Evolutionary conservation across 2,329 filamentous ascomycete genomes (phyloP).

Genomic region (Talaromyces sp.): DNA sequence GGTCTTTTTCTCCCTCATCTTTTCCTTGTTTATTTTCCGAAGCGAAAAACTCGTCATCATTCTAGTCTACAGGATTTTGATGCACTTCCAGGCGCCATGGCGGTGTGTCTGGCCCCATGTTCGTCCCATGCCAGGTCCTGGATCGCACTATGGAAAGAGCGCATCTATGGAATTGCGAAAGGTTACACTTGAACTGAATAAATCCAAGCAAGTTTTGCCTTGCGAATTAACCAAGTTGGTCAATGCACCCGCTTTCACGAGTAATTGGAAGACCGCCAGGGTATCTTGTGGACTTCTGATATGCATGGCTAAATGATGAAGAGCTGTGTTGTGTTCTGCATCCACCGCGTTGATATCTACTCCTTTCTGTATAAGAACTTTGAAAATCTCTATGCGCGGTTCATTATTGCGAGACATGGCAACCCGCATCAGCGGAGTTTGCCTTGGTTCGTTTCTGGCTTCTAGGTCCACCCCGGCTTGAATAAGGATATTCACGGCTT

Average conservation of each 20-base stretch:
- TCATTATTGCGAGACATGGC: background rate
- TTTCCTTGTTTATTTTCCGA: no score
- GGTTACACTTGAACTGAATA: background rate
- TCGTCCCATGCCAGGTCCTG: no score
- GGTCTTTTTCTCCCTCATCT: no score
- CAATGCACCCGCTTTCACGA: conserved; percentile 5
- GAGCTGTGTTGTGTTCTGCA: background rate
- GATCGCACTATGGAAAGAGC: no score
- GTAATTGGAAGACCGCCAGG: background rate
- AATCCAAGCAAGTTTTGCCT: conserved; percentile 2
- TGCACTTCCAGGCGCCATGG: no score
- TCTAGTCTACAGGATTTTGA: no score
- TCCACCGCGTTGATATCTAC: background rate
- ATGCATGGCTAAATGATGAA: conserved; percentile 4
- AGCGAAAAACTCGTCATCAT: no score
- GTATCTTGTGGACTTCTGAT: background rate
- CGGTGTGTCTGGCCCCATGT: no score
- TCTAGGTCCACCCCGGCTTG: background rate
- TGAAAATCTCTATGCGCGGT: background rate
- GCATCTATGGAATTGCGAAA: no score
- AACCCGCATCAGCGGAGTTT: background rate
- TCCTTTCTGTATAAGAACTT: background rate
- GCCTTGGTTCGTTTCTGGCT: background rate
- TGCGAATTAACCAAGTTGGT: conserved; percentile 1
- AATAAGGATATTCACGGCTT: background rate